Conservation (phyloP, 2,329 filamentous ascomycete genomes). For the Penicillium sp. region DNA sequence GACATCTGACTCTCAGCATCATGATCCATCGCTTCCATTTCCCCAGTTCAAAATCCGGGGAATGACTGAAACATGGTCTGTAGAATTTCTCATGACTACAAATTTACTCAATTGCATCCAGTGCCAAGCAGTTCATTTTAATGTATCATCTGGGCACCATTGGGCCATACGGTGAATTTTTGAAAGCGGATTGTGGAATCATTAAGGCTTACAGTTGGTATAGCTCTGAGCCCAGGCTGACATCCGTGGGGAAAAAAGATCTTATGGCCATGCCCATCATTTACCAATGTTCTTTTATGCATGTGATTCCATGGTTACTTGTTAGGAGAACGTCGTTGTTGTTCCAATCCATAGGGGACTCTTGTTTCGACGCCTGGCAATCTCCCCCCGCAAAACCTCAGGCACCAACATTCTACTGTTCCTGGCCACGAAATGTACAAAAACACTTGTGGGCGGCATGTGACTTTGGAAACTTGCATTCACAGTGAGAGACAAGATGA, state of each 20-base stretch:
- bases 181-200: not conserved
- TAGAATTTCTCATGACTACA: not conserved
- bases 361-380: too few species aligned
- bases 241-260: too few species aligned
- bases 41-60: not conserved
- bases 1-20: not conserved
- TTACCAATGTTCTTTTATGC: too few species aligned
- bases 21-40: not conserved
- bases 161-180: not conserved
- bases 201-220: not conserved
- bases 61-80: not conserved
- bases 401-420: too few species aligned
- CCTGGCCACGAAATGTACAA: too few species aligned
- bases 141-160: not conserved
- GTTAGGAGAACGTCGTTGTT: too few species aligned
- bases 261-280: too few species aligned
- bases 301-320: too few species aligned
- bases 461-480: not conserved
- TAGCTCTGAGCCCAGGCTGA: too few species aligned
- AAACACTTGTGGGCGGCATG: too few species aligned
- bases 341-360: too few species aligned
- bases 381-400: too few species aligned
- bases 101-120: not conserved
- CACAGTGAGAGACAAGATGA: not conserved
- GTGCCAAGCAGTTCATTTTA: not conserved